phyloP scores from a whole-genome alignment of 1,284 basidiomycete species.

The Sanghuangporus baumii region DNA sequence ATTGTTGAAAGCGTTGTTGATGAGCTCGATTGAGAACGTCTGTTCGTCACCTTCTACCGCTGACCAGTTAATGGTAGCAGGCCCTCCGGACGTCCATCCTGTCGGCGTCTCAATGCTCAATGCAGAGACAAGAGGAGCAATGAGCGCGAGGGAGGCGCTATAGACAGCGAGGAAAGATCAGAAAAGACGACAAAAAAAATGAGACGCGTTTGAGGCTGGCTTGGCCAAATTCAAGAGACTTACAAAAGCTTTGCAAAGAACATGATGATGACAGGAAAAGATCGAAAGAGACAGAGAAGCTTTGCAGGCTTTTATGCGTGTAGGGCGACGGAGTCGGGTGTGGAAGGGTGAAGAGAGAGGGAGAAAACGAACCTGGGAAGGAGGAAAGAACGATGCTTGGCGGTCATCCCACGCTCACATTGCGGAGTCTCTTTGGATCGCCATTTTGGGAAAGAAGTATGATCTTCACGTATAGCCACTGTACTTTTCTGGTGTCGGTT shows the following conservation, averaged over 20 bases:
- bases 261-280: conserved; percentile 4
- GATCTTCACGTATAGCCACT: not conserved
- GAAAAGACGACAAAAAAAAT: not conserved
- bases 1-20: conserved; percentile 47
- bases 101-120: conserved; percentile 37
- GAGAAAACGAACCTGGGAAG: conserved; percentile 3
- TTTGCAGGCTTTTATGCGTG: conserved; percentile 2
- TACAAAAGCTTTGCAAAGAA: conserved; percentile 13
- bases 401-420: not conserved
- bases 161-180: not conserved
- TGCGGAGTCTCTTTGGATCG: not conserved
- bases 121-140: conserved; percentile 43
- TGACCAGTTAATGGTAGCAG: conserved; percentile 45
- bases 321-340: not conserved
- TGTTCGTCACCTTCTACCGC: conserved; percentile 35
- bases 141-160: conserved; percentile 40
- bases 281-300: not conserved
- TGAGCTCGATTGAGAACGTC: conserved; percentile 36
- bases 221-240: not conserved
- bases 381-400: too few relatives aligned
- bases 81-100: conserved; percentile 29
- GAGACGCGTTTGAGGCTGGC: not conserved
- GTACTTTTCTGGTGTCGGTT: not conserved
- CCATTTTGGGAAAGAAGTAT: not conserved
- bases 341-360: conserved; percentile 4